These are phyloP conservation scores for Geotrichum reessii DNA, from an alignment of 1,139 yeast species.

Conservation along the genomic window DNA sequence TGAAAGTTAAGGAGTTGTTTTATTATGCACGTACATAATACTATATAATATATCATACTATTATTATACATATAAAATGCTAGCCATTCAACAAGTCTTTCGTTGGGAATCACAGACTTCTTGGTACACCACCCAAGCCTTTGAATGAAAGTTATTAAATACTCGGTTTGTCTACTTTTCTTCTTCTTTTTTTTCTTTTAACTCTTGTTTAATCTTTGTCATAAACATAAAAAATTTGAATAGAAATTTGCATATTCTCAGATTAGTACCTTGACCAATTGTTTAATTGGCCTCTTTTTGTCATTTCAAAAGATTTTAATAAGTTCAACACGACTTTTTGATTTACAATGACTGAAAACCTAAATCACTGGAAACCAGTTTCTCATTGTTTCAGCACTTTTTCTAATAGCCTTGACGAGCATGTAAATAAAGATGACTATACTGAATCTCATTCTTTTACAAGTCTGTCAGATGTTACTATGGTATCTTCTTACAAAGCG, in stretches of 20 bases:
- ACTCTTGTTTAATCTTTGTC: too few species aligned
- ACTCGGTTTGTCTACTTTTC: not conserved
- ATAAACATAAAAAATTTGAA: too few species aligned
- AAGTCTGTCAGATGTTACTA: conserved; percentile 6
- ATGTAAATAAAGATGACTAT: not conserved
- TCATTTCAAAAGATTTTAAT: not conserved
- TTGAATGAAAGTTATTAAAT: not conserved
- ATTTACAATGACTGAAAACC: conserved; percentile 1
- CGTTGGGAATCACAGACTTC: not conserved
- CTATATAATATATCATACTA: too few species aligned
- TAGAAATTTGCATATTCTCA: too few species aligned
- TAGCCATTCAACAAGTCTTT: not conserved
- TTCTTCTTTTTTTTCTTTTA: not conserved
- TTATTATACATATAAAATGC: too few species aligned
- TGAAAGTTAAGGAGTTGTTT: not conserved
- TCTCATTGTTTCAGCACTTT: too few species aligned
- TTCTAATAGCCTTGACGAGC: not conserved
- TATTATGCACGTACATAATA: too few species aligned
- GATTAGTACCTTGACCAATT: not conserved
- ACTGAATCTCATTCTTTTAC: not conserved
- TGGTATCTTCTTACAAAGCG: conserved; percentile 1
- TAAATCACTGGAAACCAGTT: not conserved
- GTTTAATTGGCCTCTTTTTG: not conserved
- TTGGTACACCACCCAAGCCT: not conserved
- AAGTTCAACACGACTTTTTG: not conserved